Evolutionary conservation across 306 rosid species (phyloP).

Genomic region (Bauhinia variegata): DNA sequence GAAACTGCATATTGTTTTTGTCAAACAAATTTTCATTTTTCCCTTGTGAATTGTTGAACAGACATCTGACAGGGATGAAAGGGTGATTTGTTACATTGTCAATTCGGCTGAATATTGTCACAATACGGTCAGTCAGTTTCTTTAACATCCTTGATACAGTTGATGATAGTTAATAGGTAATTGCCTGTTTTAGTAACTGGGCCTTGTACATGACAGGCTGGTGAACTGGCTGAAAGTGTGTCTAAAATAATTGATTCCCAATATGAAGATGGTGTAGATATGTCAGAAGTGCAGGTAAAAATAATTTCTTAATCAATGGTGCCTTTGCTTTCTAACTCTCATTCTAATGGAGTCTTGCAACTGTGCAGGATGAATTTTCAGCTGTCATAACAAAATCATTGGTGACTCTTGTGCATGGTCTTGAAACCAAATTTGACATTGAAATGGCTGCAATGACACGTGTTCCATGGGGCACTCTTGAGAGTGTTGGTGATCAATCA

Average conservation of each 20-base stretch:
- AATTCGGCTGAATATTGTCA: constrained; percentile 98
- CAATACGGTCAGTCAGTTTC: constrained; percentile 73
- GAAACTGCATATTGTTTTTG: constrained; percentile 28
- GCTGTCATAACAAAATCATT: constrained; percentile 91
- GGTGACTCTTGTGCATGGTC: constrained; percentile 90
- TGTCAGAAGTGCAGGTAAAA: constrained; percentile 95
- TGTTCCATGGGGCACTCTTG: constrained; percentile 91
- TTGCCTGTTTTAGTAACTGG: constrained; percentile 36
- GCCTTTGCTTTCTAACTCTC: constrained; percentile 13
- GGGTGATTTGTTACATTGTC: constrained; percentile 93
- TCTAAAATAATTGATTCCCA: constrained; percentile 87
- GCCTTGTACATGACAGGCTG: constrained; percentile 64
- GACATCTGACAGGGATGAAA: constrained; percentile 98
- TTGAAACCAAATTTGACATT: constrained; percentile 92
- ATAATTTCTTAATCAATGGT: constrained; percentile 24
- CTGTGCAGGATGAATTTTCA: constrained; percentile 91
- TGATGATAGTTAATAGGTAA: constrained; percentile 29
- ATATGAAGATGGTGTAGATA: constrained; percentile 77
- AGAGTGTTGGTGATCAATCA: constrained; percentile 97
- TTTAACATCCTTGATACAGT: constrained; percentile 37
- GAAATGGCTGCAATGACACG: constrained; percentile 99
- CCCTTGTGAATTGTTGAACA: constrained; percentile 44
- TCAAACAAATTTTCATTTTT: constrained; percentile 12
- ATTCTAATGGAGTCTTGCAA: constrained; percentile 35
- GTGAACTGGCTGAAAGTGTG: constrained; percentile 95